Conservation (phyloP, 208 protist species). For the Trypanosoma congolense region DNA sequence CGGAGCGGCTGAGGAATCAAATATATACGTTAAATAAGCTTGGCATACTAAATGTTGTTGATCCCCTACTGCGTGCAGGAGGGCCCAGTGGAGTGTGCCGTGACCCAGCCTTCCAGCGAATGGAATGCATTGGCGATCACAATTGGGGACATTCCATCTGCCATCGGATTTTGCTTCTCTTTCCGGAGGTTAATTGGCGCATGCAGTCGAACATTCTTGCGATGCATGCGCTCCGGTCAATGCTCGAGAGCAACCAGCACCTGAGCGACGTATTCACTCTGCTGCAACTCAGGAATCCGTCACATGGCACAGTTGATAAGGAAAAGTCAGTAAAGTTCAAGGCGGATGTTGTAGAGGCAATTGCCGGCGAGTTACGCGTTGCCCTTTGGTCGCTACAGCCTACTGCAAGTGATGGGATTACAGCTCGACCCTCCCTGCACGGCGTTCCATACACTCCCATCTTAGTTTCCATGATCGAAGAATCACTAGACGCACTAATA, state of each 20-base stretch:
- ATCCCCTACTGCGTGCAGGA: neutral
- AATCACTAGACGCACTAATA: conserved; percentile 12
- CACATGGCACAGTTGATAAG: neutral
- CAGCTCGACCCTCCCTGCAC: conserved; percentile 8
- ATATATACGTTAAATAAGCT: conserved; percentile 5
- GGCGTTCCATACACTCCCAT: conserved; percentile 4
- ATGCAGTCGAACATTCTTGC: neutral
- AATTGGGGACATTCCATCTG: conserved; percentile 24
- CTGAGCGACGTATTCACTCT: conserved; percentile 12
- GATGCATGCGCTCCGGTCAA: conserved; percentile 17
- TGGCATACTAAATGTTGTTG: conserved; percentile 7
- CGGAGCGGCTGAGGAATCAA: conserved; percentile 4
- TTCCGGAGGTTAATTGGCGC: conserved; percentile 25
- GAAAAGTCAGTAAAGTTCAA: conserved; percentile 20
- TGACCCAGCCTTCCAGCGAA: conserved; percentile 16
- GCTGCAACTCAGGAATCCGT: conserved; percentile 3
- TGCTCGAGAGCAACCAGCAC: conserved; percentile 27
- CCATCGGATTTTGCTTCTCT: conserved; percentile 12
- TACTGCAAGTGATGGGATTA: conserved; percentile 12
- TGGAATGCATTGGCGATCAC: conserved; percentile 32
- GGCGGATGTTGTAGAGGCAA: conserved; percentile 23
- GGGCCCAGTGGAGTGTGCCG: conserved; percentile 1
- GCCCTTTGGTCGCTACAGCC: conserved; percentile 21
- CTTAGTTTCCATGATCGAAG: conserved; percentile 3
- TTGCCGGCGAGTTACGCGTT: conserved; percentile 17